Base-by-base conservation (phyloP, 1,284 basidiomycete species). In the Cryptococcus hybrid region DNA sequence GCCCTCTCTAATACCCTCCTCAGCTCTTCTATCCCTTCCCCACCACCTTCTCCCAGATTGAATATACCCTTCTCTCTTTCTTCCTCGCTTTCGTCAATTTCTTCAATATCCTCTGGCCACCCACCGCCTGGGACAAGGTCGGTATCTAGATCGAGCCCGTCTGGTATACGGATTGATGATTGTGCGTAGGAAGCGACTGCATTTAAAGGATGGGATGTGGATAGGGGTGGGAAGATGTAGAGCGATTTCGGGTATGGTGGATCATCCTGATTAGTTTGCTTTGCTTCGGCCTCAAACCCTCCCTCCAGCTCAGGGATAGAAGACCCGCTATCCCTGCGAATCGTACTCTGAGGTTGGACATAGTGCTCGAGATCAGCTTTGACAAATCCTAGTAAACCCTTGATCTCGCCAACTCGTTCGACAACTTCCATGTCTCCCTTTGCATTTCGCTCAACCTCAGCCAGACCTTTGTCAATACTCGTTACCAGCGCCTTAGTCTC, bases 351-450 rank as follows among this genome's bases (percentile, higher is more conserved):
- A 24, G 24, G 24, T 24, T 24, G 24, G 24, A 24, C 24, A 24
- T 24, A 15, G 40, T 15, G 7, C 38, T 80, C 79, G n/a, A 96
- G 77, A 73, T 96, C 92, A 9, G 87, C 86, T 51, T 86, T 82
- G 54, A 96, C 84, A 65, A 97, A 89, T 1, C 81, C 82, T 66
- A 95, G 88, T 2, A 97, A 78, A 69, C 92, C 87, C 2, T 86
- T 73, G 39, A 88, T 82, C 67, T 95, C 92, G 11, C 88, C 85
- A 4, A 92, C 89, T 86, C 95, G 82, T 77, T 98, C 92, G 77
- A 93, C 90, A 11, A 98, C 88, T 71, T 97, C 94, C 40, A 92
- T 86, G 65, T 94, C 84, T 7, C 15, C 39, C 13, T 35, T 24
- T 3, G 83, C 77, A 67, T 81, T 85, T 3, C 79, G 75, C 49